Conservation (phyloP, 768 basidiomycete species). For the Leucosporidium scottii region DNA sequence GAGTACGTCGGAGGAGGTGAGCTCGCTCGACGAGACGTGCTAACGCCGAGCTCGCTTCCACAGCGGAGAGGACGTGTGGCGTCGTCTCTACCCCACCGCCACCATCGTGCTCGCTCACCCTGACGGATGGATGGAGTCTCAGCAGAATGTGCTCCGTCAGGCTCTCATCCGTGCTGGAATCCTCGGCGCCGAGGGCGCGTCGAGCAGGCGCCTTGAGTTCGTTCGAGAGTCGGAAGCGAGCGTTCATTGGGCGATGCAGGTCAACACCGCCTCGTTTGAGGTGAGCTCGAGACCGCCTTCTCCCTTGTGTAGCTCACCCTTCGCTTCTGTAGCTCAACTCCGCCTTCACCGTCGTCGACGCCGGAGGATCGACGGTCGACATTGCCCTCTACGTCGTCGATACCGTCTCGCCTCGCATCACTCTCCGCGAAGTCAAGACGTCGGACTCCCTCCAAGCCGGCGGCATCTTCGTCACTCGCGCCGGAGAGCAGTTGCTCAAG, state of each 20-base stretch:
- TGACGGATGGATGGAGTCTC: background rate
- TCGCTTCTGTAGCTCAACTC: background rate
- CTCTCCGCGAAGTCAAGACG: background rate
- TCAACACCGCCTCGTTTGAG: no score
- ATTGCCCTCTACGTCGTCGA: background rate
- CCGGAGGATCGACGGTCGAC: constrained; percentile 4
- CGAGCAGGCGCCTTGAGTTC: background rate
- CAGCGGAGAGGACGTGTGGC: background rate
- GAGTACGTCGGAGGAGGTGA: no score
- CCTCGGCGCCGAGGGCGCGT: background rate
- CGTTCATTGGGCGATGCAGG: background rate
- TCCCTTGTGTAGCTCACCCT: background rate
- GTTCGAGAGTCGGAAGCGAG: background rate
- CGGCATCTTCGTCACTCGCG: constrained; percentile 1
- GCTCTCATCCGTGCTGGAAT: background rate
- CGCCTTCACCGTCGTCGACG: background rate
- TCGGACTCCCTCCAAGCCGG: background rate
- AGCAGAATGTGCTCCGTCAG: background rate
- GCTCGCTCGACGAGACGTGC: background rate
- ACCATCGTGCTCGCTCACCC: background rate
- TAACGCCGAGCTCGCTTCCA: background rate
- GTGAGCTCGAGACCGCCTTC: background rate
- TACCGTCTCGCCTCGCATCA: background rate
- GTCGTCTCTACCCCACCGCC: no score
- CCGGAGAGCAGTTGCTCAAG: background rate